Conservation (phyloP, 805 yeast genomes). For the Starmerella apis region DNA sequence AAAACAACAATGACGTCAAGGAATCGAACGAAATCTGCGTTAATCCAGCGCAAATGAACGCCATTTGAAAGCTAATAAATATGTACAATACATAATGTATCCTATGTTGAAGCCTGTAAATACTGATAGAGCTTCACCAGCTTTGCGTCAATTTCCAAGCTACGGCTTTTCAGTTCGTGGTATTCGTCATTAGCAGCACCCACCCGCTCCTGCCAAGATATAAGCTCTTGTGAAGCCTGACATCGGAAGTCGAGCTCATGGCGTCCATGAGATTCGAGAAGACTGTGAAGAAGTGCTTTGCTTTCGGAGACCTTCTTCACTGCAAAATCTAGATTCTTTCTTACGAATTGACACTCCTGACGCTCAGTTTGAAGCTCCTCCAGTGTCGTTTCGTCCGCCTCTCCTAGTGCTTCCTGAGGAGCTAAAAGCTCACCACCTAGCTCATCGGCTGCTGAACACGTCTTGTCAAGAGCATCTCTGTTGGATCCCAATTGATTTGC, state of each 20-base stretch:
- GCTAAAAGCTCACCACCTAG: slow-evolving; percentile 18
- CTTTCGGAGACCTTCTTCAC: slow-evolving; percentile 5
- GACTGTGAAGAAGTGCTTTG: slow-evolving; percentile 8
- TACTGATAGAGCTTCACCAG: slow-evolving; percentile 9
- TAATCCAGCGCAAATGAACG: not conserved
- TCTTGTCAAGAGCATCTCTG: slow-evolving; percentile 22
- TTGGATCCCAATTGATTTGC: slow-evolving; percentile 20
- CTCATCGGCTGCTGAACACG: slow-evolving; percentile 21
- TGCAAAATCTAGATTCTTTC: slow-evolving; percentile 1
- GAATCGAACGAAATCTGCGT: not conserved
- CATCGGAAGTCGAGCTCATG: slow-evolving; percentile 12
- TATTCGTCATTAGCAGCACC: slow-evolving; percentile 16
- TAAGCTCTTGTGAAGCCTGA: slow-evolving; percentile 11
- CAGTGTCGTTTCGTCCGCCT: slow-evolving; percentile 5
- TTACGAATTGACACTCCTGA: slow-evolving; percentile 11
- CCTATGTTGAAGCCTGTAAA: not conserved
- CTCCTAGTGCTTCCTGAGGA: slow-evolving; percentile 16
- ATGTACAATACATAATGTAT: not conserved
- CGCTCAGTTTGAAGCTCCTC: slow-evolving; percentile 10
- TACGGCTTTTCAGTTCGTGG: slow-evolving; percentile 4
- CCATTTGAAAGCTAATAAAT: too few species aligned
- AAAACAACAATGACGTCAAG: not conserved
- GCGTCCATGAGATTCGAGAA: slow-evolving; percentile 1
- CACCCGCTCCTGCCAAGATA: slow-evolving; percentile 17
- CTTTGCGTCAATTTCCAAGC: slow-evolving; percentile 3